A percentile compares a stretch with the other conserved stretches of the same genome.
Conservation (phyloP, 1,139 yeast genomes). For the Saccharomyces hybrid region DNA sequence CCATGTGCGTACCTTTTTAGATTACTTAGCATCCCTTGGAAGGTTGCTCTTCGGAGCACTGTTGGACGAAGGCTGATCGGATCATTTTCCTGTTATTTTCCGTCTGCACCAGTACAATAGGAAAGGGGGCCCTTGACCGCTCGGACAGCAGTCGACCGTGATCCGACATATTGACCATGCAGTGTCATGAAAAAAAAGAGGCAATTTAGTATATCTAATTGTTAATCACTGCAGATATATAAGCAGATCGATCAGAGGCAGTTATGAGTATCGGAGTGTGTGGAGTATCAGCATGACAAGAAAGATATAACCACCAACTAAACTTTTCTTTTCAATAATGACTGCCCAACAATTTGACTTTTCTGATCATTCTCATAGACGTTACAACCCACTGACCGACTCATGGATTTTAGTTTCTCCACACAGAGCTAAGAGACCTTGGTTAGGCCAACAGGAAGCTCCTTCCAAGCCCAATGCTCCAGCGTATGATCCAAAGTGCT, state of each 20-base stretch:
- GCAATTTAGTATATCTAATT: too few species aligned
- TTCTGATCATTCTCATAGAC: constrained; percentile 55
- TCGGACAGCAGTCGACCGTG: not conserved
- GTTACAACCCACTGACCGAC: constrained; percentile 59
- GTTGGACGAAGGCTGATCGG: not conserved
- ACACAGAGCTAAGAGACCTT: constrained; percentile 70
- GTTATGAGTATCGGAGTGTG: not conserved
- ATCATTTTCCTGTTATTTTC: not conserved
- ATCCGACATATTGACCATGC: not conserved
- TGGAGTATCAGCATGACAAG: not conserved
- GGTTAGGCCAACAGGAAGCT: constrained; percentile 71
- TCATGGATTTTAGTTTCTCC: constrained; percentile 67
- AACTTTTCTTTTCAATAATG: constrained; percentile 7
- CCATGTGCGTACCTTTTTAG: not conserved
- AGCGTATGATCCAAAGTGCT: constrained; percentile 57
- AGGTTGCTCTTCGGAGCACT: not conserved
- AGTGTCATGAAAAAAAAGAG: not conserved
- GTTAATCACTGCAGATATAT: not conserved
- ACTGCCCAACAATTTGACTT: constrained; percentile 37
- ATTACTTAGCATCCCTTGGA: not conserved
- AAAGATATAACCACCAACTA: not conserved
- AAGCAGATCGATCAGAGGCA: not conserved
- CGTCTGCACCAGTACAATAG: not conserved
- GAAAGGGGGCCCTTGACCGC: not conserved
- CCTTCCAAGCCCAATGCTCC: constrained; percentile 41